Percentiles rank a stretch among this genome's conserved stretches.
phyloP scores from a whole-genome alignment of 108 stramenopile species.

The Epithemia pelagica region DNA sequence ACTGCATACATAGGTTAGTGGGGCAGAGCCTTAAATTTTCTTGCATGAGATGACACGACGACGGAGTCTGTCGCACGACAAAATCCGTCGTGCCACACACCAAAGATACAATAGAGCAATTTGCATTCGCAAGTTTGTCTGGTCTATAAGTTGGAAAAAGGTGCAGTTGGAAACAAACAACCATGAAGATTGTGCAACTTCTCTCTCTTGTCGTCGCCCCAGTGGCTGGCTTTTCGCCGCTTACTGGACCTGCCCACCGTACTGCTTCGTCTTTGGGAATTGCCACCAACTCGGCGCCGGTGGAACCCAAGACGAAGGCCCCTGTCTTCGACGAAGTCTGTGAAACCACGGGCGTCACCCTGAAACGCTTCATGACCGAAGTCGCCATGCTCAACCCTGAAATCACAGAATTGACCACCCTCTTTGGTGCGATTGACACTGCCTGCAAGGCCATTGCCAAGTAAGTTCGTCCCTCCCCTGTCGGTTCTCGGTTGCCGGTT shows the following conservation, averaged over 20 bases:
- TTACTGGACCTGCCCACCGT: not conserved
- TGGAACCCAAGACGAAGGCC: conserved; percentile 7
- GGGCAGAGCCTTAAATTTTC: too few relatives aligned
- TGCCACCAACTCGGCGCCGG: not conserved
- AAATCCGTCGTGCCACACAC: too few relatives aligned
- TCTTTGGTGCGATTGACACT: conserved; percentile 77
- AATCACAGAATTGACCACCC: conserved; percentile 50
- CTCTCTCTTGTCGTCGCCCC: not conserved
- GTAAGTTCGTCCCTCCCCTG: too few relatives aligned
- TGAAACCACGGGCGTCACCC: conserved; percentile 57
- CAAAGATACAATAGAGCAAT: too few relatives aligned
- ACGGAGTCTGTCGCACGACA: too few relatives aligned
- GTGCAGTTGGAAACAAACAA: too few relatives aligned
- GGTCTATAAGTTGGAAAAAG: not conserved
- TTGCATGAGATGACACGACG: too few relatives aligned
- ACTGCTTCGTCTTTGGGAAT: not conserved
- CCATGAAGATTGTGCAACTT: not conserved
- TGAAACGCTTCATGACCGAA: conserved; percentile 58
- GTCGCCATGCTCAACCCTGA: conserved; percentile 62
- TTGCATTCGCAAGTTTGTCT: too few relatives aligned
- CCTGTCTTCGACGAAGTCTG: conserved; percentile 65
- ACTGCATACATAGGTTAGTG: too few relatives aligned
- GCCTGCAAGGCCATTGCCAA: conserved; percentile 72
- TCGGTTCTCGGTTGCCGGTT: too few relatives aligned
- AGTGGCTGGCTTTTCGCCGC: not conserved